Percentiles rank a stretch among this genome's conserved stretches.
phyloP scores from a whole-genome alignment of 163 green algal genomes.

The Scenedesmus sp. region DNA sequence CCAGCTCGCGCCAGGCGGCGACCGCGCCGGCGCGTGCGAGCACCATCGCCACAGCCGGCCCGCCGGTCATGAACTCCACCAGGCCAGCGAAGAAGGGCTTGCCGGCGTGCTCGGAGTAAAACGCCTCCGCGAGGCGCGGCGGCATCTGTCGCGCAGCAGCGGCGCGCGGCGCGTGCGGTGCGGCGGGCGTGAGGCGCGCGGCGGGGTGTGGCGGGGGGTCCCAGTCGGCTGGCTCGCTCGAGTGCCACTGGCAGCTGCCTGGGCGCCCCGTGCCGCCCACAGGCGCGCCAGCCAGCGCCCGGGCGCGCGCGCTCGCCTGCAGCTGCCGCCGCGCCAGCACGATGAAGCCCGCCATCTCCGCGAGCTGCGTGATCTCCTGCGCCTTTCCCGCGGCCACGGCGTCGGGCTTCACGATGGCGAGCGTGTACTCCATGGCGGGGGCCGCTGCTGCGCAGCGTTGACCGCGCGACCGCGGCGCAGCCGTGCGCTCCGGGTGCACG shows the following conservation, averaged over 20 bases:
- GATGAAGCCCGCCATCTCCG: slow-evolving; percentile 75
- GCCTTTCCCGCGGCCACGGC: slow-evolving; percentile 72
- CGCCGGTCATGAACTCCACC: slow-evolving; percentile 83
- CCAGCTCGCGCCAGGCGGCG: slow-evolving; percentile 71
- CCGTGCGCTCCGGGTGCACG: no score
- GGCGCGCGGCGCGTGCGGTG: background rate
- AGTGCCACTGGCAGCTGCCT: no score
- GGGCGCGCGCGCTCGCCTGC: slow-evolving; percentile 54
- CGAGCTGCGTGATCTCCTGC: slow-evolving; percentile 77
- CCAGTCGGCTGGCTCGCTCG: no score
- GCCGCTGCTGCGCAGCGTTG: no score
- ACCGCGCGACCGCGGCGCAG: no score
- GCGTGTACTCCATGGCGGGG: slow-evolving; percentile 69
- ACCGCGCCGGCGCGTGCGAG: slow-evolving; percentile 74
- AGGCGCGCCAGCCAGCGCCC: background rate
- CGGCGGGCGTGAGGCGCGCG: no score
- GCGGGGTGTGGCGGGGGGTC: no score
- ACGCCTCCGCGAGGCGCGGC: slow-evolving; percentile 66
- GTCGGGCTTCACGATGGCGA: slow-evolving; percentile 87
- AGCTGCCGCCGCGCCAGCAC: slow-evolving; percentile 73
- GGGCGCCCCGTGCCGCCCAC: no score
- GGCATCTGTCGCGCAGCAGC: slow-evolving; percentile 70
- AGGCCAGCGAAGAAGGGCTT: slow-evolving; percentile 80
- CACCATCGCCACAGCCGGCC: slow-evolving; percentile 75
- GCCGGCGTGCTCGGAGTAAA: slow-evolving; percentile 83